Evolutionary conservation across 345 rosid species (phyloP).

Genomic region (Populus simonii): DNA sequence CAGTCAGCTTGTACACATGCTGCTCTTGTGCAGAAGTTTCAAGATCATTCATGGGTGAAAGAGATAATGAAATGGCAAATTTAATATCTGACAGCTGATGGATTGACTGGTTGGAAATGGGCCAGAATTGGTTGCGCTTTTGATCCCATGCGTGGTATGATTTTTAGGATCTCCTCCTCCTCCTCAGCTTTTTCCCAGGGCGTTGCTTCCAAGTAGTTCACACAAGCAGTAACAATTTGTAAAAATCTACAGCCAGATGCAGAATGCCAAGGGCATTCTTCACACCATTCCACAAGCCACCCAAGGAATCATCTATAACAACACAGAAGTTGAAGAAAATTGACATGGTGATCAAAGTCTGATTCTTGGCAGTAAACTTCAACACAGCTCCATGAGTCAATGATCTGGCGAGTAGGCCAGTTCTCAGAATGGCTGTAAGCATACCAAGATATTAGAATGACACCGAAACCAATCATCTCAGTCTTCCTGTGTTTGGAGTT

Average conservation of each 20-base stretch:
- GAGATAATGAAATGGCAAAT: slow-evolving; percentile 68
- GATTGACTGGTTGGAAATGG: slow-evolving; percentile 74
- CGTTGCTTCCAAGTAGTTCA: slow-evolving; percentile 82
- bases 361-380: slow-evolving; percentile 77
- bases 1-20: slow-evolving; percentile 77
- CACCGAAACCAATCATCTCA: slow-evolving; percentile 84
- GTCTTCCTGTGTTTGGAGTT: slow-evolving; percentile 70
- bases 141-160: slow-evolving; percentile 59
- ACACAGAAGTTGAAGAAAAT: slow-evolving; percentile 64
- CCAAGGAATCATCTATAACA: slow-evolving; percentile 42
- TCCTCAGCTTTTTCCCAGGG: slow-evolving; percentile 96
- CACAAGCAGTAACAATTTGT: slow-evolving; percentile 60
- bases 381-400: slow-evolving; percentile 80
- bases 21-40: slow-evolving; percentile 81
- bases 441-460: slow-evolving; percentile 59
- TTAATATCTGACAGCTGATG: slow-evolving; percentile 51
- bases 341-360: slow-evolving; percentile 70
- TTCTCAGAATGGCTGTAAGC: slow-evolving; percentile 78
- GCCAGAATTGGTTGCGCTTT: slow-evolving; percentile 64
- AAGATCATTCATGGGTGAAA: slow-evolving; percentile 45
- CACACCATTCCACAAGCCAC: slow-evolving; percentile 64
- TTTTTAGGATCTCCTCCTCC: slow-evolving; percentile 74
- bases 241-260: slow-evolving; percentile 61
- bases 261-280: slow-evolving; percentile 80
- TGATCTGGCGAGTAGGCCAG: slow-evolving; percentile 92